Conservation (phyloP, 441 rosid species). For the Metrosideros polymorpha region DNA sequence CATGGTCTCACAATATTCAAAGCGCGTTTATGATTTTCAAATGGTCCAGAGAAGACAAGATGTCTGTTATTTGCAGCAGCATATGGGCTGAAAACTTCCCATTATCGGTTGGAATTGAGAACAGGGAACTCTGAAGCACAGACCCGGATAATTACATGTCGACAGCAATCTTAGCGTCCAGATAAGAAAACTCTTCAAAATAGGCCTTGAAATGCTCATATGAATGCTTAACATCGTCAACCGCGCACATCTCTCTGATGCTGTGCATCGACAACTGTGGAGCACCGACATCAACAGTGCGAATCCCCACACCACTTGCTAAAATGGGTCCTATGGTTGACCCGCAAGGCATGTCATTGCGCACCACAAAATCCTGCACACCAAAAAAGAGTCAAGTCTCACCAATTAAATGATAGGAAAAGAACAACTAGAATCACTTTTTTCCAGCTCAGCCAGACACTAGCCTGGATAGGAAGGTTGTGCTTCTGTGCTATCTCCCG, state of each 20-base stretch:
- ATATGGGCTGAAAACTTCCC: neutral
- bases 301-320: conserved; percentile 91
- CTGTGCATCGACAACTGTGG: conserved; percentile 98
- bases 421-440: neutral
- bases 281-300: conserved; percentile 94
- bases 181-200: conserved; percentile 52
- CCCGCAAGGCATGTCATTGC: conserved; percentile 92
- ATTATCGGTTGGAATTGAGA: neutral
- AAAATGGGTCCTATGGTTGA: conserved; percentile 96
- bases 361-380: conserved; percentile 88
- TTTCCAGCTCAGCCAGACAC: neutral
- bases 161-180: conserved; percentile 57
- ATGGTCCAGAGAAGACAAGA: neutral
- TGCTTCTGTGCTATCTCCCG: conserved; percentile 74
- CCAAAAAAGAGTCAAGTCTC: neutral
- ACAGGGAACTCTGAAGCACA: neutral
- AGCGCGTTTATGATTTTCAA: neutral
- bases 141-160: conserved; percentile 31
- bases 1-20: neutral
- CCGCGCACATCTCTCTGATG: conserved; percentile 94
- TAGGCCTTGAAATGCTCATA: conserved; percentile 91
- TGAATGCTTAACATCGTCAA: conserved; percentile 73
- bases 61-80: neutral
- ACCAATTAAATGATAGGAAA: neutral
- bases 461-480: conserved; percentile 78